These are phyloP conservation scores for Arabidopsis arenosa DNA, from an alignment of 345 rosid genomes.

Conservation along the genomic window DNA sequence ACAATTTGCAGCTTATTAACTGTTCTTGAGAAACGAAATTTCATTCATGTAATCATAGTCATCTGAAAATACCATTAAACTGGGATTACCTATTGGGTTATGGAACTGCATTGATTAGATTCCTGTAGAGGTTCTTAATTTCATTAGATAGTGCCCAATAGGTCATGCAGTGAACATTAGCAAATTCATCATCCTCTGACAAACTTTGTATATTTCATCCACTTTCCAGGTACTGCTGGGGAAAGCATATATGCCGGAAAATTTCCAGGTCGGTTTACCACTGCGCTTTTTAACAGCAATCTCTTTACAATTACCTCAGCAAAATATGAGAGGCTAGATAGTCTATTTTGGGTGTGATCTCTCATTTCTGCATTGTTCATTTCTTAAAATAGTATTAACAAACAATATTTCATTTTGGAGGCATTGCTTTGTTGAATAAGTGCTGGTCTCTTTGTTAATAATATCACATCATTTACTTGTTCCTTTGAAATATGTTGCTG, in stretches of 20 bases:
- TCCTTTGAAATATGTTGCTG: slow-evolving; percentile 15
- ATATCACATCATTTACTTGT: not conserved
- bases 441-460: not conserved
- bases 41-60: not conserved
- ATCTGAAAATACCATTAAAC: not conserved
- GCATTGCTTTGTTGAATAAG: slow-evolving; percentile 2
- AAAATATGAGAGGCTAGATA: slow-evolving; percentile 7
- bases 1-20: slow-evolving; percentile 13
- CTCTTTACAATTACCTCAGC: slow-evolving; percentile 14
- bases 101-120: slow-evolving; percentile 26
- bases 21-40: slow-evolving; percentile 2
- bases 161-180: slow-evolving; percentile 24
- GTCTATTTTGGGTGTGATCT: slow-evolving; percentile 9
- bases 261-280: slow-evolving; percentile 79
- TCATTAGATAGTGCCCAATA: slow-evolving; percentile 14
- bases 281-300: slow-evolving; percentile 3
- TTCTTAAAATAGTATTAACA: slow-evolving; percentile 1
- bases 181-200: slow-evolving; percentile 19
- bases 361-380: not conserved
- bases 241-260: slow-evolving; percentile 87
- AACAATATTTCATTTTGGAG: slow-evolving; percentile 6
- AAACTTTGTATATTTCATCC: slow-evolving; percentile 19
- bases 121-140: slow-evolving; percentile 25
- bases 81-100: slow-evolving; percentile 18
- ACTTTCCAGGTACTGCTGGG: slow-evolving; percentile 77